A percentile compares a stretch with the other conserved stretches of the same genome.
phyloP scores from a whole-genome alignment of 768 basidiomycete species.

The Mycena leptocephala region DNA sequence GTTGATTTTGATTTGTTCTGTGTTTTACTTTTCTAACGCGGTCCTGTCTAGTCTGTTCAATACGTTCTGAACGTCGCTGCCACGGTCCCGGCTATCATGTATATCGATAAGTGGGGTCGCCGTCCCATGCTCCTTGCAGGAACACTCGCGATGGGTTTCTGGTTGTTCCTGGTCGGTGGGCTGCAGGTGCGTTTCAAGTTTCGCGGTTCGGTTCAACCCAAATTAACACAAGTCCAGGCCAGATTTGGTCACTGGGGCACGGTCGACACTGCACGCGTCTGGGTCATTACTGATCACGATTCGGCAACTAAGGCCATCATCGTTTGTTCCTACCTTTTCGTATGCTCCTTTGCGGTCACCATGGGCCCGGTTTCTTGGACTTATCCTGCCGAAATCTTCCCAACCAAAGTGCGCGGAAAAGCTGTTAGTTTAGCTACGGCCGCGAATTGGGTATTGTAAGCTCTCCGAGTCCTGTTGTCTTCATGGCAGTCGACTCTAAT shows the following conservation, averaged over 20 bases:
- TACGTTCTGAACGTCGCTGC: not conserved
- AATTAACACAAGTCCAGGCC: no score
- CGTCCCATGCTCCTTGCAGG: not conserved
- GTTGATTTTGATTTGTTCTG: slow-evolving; percentile 21
- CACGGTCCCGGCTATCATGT: not conserved
- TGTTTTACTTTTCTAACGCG: not conserved
- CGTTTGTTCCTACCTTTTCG: slow-evolving; percentile 84
- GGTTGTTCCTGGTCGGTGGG: not conserved
- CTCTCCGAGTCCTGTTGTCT: no score
- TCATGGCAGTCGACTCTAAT: no score
- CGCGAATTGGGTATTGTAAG: slow-evolving; percentile 73
- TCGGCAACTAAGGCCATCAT: slow-evolving; percentile 80
- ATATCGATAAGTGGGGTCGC: not conserved
- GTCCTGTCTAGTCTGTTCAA: not conserved
- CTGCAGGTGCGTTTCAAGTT: not conserved
- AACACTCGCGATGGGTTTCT: not conserved
- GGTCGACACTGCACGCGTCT: slow-evolving; percentile 41
- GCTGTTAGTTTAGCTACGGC: slow-evolving; percentile 69
- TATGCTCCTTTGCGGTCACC: slow-evolving; percentile 81
- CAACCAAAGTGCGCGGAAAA: slow-evolving; percentile 73
- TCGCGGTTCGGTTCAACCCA: no score
- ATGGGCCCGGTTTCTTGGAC: slow-evolving; percentile 86
- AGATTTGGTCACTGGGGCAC: not conserved
- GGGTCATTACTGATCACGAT: slow-evolving; percentile 72
- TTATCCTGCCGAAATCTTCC: slow-evolving; percentile 76